A percentile compares a stretch with the other conserved stretches of the same genome.
Evolutionary conservation across 768 basidiomycete species (phyloP).

Genomic region (Candolleomyces aberdarensis): DNA sequence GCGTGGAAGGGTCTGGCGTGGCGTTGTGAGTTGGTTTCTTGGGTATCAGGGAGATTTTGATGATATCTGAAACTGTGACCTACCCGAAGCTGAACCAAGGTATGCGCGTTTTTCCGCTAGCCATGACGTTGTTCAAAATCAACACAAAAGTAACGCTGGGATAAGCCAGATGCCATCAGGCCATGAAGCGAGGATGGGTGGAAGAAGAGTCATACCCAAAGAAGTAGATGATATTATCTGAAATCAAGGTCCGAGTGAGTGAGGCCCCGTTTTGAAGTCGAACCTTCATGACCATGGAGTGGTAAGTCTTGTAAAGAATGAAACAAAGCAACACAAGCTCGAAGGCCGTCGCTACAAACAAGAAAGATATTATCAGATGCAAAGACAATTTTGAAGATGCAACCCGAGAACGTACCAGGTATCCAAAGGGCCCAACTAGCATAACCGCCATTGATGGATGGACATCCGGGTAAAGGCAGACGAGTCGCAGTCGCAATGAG

Average conservation of each 20-base stretch:
- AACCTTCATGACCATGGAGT: not conserved
- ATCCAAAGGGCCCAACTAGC: constrained; percentile 47
- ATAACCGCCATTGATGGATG: constrained; percentile 32
- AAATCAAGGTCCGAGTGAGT: not conserved
- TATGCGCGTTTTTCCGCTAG: constrained; percentile 36
- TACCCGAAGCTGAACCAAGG: constrained; percentile 50
- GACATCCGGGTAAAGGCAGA: constrained; percentile 40
- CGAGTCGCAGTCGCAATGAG: constrained; percentile 33
- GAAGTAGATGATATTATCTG: constrained; percentile 43
- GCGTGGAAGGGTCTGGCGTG: constrained; percentile 43
- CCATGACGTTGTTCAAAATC: constrained; percentile 47
- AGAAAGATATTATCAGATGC: not conserved
- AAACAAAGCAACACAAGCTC: not conserved
- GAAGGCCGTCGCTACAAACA: not conserved
- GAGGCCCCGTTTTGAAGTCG: not conserved
- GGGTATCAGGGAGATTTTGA: not conserved
- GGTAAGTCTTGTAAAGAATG: not conserved
- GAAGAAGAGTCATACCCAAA: constrained; percentile 26
- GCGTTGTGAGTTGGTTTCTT: not conserved
- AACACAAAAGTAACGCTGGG: constrained; percentile 35
- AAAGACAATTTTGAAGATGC: not conserved
- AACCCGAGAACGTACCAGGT: constrained; percentile 27
- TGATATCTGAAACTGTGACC: constrained; percentile 1
- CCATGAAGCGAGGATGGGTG: not conserved
- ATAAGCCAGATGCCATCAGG: not conserved